Evolutionary conservation across 441 rosid genomes (phyloP).

Genomic region (Bruguiera hainesii): DNA sequence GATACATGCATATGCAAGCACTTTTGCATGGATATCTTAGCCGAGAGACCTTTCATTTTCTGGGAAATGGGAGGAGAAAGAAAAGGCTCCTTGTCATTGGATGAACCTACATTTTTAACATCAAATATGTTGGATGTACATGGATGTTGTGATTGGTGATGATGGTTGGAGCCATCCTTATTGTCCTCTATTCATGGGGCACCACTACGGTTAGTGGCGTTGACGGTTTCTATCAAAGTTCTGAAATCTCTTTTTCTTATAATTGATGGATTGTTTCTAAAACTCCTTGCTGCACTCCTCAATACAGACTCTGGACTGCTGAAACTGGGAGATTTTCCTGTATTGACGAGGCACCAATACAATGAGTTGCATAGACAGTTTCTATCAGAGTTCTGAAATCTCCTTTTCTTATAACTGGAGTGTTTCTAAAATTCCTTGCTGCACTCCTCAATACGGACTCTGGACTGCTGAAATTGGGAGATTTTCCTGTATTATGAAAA

Average conservation of each 20-base stretch:
- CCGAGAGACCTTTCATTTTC: slow-evolving; percentile 17
- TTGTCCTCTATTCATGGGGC: not conserved
- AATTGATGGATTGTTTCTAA: slow-evolving; percentile 65
- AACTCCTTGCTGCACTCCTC: slow-evolving; percentile 40
- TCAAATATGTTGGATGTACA: not conserved
- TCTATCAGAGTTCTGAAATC: slow-evolving; percentile 15
- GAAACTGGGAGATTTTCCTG: not conserved
- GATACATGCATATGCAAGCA: slow-evolving; percentile 13
- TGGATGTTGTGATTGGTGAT: not conserved
- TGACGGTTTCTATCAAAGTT: not conserved
- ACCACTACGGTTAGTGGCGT: no score
- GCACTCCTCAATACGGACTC: slow-evolving; percentile 60
- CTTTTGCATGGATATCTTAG: slow-evolving; percentile 7
- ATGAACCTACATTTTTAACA: not conserved
- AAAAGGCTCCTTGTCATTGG: not conserved
- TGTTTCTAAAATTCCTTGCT: slow-evolving; percentile 44
- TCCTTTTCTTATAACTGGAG: slow-evolving; percentile 73
- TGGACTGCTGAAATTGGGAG: slow-evolving; percentile 44
- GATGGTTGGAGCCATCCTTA: not conserved
- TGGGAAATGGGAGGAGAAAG: slow-evolving; percentile 17
- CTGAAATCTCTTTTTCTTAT: slow-evolving; percentile 53
- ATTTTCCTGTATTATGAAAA: not conserved
- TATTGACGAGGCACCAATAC: no score
- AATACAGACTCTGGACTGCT: no score
- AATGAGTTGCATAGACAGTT: no score